Percentiles rank a stretch among this genome's conserved stretches.
Conservation (phyloP, 2,329 filamentous ascomycete genomes). For the Daldinia sp. region DNA sequence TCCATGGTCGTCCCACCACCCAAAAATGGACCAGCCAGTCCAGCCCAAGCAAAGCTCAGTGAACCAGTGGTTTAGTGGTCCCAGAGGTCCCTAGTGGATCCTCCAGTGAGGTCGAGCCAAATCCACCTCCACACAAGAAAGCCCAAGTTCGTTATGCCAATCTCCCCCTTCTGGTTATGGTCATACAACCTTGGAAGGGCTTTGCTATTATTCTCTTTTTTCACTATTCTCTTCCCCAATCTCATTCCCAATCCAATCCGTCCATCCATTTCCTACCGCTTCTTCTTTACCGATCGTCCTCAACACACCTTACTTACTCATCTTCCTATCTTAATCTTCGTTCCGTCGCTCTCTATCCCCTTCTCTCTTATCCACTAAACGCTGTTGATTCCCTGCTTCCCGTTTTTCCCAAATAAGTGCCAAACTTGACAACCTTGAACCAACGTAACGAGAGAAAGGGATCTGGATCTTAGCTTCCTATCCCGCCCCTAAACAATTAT, state of each 20-base stretch:
- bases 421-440: conserved; percentile 1
- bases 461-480: conserved; percentile 48
- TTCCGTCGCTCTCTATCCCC: conserved; percentile 53
- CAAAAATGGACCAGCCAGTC: conserved; percentile 9
- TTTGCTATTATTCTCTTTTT: conserved; percentile 34
- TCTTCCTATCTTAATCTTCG: conserved; percentile 49
- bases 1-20: conserved; percentile 50
- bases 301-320: conserved; percentile 13
- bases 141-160: conserved; percentile 30
- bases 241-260: conserved; percentile 15
- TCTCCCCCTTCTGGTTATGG: conserved; percentile 12
- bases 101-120: conserved; percentile 37
- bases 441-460: conserved; percentile 43
- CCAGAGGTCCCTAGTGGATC: conserved; percentile 17
- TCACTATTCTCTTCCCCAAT: conserved; percentile 22
- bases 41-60: conserved; percentile 11
- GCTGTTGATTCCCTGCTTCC: conserved; percentile 46
- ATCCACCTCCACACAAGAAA: conserved; percentile 37
- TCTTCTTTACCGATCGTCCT: conserved; percentile 46
- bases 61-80: background rate
- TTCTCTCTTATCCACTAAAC: conserved; percentile 47
- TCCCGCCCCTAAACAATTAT: conserved; percentile 10
- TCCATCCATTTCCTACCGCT: conserved; percentile 45
- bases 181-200: background rate
- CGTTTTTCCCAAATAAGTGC: conserved; percentile 24